phyloP scores from a whole-genome alignment of 2,329 filamentous ascomycete species.

The Fusarium sp. region DNA sequence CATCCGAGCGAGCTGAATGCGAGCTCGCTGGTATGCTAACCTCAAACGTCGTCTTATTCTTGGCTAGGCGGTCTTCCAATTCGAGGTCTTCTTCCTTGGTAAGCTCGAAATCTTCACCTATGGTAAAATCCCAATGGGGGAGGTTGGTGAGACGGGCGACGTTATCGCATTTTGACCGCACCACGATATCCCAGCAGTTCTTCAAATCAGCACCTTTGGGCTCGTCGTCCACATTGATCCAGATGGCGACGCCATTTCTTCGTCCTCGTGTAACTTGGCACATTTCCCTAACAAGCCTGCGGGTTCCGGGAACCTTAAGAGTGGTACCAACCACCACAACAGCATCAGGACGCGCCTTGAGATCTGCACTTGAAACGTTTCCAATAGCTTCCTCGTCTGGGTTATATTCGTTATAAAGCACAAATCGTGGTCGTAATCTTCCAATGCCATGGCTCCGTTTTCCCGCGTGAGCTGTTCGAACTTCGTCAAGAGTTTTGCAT shows the following conservation, averaged over 20 bases:
- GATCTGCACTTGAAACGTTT: constrained; percentile 85
- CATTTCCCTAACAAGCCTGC: constrained; percentile 89
- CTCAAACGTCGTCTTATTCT: constrained; percentile 51
- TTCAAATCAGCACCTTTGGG: constrained; percentile 87
- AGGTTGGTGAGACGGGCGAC: constrained; percentile 80
- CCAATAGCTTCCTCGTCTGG: constrained; percentile 97
- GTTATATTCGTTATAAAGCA: constrained; percentile 97
- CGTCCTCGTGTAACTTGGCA: constrained; percentile 87
- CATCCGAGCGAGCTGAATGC: constrained; percentile 27
- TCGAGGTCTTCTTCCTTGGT: constrained; percentile 54
- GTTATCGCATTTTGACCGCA: constrained; percentile 88
- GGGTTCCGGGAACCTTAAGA: constrained; percentile 92
- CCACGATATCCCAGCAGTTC: constrained; percentile 92
- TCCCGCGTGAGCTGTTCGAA: constrained; percentile 80
- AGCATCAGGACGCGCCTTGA: constrained; percentile 87
- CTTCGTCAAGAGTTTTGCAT: constrained; percentile 80
- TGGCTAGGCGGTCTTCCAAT: not conserved
- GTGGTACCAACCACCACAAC: constrained; percentile 96
- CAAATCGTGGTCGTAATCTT: constrained; percentile 88
- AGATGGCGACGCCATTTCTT: constrained; percentile 87
- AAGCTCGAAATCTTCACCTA: constrained; percentile 63
- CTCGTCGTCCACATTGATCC: constrained; percentile 92
- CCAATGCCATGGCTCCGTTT: constrained; percentile 96
- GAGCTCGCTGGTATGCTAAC: constrained; percentile 47
- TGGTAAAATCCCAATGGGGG: constrained; percentile 68